Conservation (phyloP, 352 stramenopile genomes). For the Halophytophthora batemanensis region DNA sequence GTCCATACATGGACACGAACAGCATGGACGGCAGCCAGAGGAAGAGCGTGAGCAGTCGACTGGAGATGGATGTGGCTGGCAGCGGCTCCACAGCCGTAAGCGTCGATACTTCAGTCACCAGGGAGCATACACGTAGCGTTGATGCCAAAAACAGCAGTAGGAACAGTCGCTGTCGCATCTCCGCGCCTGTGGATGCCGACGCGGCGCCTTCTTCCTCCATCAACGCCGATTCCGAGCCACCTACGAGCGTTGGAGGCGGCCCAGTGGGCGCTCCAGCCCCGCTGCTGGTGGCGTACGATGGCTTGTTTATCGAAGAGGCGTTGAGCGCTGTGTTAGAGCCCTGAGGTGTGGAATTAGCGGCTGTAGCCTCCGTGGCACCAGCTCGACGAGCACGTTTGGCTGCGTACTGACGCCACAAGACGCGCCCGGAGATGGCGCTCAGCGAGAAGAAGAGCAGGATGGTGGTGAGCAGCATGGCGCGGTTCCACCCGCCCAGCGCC, state of each 20-base stretch:
- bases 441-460: constrained; percentile 64
- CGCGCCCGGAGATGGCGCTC: constrained; percentile 49
- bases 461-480: constrained; percentile 43
- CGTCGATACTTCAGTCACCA: constrained; percentile 58
- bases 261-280: constrained; percentile 4
- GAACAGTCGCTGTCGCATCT: constrained; percentile 79
- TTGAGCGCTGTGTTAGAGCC: constrained; percentile 12
- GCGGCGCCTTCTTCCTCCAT: constrained; percentile 53
- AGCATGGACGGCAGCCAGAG: constrained; percentile 76
- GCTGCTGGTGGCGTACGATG: constrained; percentile 10
- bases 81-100: constrained; percentile 36
- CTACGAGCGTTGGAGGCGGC: constrained; percentile 28
- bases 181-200: constrained; percentile 58
- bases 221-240: constrained; percentile 33
- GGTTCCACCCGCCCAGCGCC: constrained; percentile 41
- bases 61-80: constrained; percentile 44
- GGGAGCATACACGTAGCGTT: constrained; percentile 53
- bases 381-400: constrained; percentile 24
- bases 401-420: constrained; percentile 47
- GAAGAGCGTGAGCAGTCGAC: constrained; percentile 54
- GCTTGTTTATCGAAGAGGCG: constrained; percentile 12
- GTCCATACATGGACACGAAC: constrained; percentile 83
- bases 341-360: neutral
- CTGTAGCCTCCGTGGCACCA: neutral
- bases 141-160: constrained; percentile 69